Percentiles rank a stretch among this genome's conserved stretches.
phyloP scores from a whole-genome alignment of 2,329 filamentous ascomycete genomes.

The Botrytis porri region DNA sequence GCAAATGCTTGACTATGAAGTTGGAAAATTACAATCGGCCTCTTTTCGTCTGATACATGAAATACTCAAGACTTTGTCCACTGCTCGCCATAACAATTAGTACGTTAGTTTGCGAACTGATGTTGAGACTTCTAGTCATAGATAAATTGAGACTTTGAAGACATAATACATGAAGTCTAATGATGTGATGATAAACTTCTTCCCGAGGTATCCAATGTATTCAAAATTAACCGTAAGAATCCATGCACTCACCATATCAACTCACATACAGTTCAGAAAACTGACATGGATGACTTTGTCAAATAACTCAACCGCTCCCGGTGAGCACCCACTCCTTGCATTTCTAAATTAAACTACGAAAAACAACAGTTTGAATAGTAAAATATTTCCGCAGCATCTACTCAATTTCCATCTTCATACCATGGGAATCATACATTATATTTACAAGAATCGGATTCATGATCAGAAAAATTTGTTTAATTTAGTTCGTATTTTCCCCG shows the following conservation, averaged over 20 bases:
- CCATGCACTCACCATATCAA: neutral
- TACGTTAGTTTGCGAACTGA: neutral
- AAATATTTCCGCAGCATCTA: neutral
- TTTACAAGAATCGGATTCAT: neutral
- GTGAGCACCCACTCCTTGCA: neutral
- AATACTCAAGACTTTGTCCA: neutral
- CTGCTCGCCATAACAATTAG: neutral
- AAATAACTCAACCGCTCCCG: neutral
- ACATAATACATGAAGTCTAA: neutral
- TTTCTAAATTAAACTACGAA: neutral
- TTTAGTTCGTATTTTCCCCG: neutral
- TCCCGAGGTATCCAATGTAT: neutral
- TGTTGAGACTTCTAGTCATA: neutral
- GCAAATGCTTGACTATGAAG: neutral
- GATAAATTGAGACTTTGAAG: too few relatives aligned
- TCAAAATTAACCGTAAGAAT: neutral
- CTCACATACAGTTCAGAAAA: neutral
- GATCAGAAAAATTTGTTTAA: fast-evolving
- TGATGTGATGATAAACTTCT: neutral
- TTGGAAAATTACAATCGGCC: too few relatives aligned
- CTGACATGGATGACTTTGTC: too few relatives aligned
- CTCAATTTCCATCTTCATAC: too few relatives aligned
- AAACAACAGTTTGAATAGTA: neutral
- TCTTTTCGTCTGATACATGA: too few relatives aligned
- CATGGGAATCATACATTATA: neutral